These are phyloP conservation scores for Pythium pyrilobum DNA, from an alignment of 352 stramenopile species.

Conservation along the genomic window DNA sequence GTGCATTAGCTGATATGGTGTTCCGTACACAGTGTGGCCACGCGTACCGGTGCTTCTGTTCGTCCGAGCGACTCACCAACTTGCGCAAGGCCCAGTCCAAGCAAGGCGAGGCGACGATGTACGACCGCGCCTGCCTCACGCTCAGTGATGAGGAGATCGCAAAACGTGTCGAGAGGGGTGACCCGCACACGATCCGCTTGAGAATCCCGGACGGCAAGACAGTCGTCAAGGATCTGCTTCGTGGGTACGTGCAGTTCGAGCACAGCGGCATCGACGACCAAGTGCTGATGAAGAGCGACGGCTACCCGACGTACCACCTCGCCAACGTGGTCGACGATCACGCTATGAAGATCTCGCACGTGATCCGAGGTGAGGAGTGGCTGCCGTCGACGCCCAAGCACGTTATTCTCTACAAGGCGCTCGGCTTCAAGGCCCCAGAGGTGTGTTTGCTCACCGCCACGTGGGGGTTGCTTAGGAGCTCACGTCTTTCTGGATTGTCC, in stretches of 20 bases:
- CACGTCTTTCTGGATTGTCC: neutral
- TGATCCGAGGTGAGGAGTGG: constrained; percentile 96
- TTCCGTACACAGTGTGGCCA: constrained; percentile 57
- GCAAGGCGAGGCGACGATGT: constrained; percentile 92
- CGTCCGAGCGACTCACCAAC: constrained; percentile 92
- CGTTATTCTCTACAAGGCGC: constrained; percentile 85
- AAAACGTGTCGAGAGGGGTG: constrained; percentile 80
- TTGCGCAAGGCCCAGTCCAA: constrained; percentile 87
- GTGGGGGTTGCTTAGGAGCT: too few species aligned
- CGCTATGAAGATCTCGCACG: constrained; percentile 96
- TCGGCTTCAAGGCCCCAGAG: constrained; percentile 66
- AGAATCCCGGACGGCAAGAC: constrained; percentile 92
- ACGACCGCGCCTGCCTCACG: constrained; percentile 96
- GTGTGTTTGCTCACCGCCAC: constrained; percentile 27
- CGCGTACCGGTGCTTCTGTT: constrained; percentile 97
- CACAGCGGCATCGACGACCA: constrained; percentile 88
- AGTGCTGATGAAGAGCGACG: constrained; percentile 92
- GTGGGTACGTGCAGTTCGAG: constrained; percentile 91
- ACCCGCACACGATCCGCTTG: constrained; percentile 92
- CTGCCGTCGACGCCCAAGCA: constrained; percentile 90
- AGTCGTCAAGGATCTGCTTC: constrained; percentile 95
- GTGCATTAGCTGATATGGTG: neutral
- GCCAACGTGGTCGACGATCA: constrained; percentile 96
- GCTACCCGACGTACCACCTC: constrained; percentile 91
- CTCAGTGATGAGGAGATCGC: constrained; percentile 87